These are phyloP conservation scores for Pachyrhizus erosus DNA, from an alignment of 306 rosid species.

Conservation along the genomic window DNA sequence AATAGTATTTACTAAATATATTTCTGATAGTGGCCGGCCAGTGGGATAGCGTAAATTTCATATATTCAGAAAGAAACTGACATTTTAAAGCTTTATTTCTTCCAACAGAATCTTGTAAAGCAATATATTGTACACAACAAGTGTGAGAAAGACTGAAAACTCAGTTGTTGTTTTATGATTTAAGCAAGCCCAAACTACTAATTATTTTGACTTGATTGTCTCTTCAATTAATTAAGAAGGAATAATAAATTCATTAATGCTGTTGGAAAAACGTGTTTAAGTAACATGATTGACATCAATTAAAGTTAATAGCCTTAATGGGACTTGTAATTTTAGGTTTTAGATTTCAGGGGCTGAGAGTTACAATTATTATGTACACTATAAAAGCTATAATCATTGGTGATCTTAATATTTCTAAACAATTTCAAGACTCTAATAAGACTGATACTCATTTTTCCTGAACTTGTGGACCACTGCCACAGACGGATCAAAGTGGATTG, in stretches of 20 bases:
- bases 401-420: conserved; percentile 20
- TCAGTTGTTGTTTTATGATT: conserved; percentile 50
- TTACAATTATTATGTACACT: conserved; percentile 21
- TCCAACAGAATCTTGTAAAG: conserved; percentile 44
- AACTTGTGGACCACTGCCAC: conserved; percentile 21
- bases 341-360: conserved; percentile 31
- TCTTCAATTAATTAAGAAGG: conserved; percentile 55
- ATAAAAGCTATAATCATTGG: conserved; percentile 42
- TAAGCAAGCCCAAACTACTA: conserved; percentile 49
- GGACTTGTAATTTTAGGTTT: conserved; percentile 40
- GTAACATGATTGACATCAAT: conserved; percentile 52
- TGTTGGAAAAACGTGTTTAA: conserved; percentile 60
- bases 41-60: conserved; percentile 47
- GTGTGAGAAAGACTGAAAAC: conserved; percentile 54
- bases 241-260: conserved; percentile 42
- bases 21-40: conserved; percentile 43
- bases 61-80: conserved; percentile 20
- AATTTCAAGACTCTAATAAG: conserved; percentile 38
- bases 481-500: conserved; percentile 30
- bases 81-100: conserved; percentile 42
- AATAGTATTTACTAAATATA: background rate
- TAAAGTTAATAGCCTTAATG: conserved; percentile 41
- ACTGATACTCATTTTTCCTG: conserved; percentile 15
- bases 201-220: conserved; percentile 50
- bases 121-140: conserved; percentile 3